Percentiles rank a stretch among this genome's conserved stretches.
phyloP scores from a whole-genome alignment of 164 flowering plant genomes.

The Liquidambar formosana region DNA sequence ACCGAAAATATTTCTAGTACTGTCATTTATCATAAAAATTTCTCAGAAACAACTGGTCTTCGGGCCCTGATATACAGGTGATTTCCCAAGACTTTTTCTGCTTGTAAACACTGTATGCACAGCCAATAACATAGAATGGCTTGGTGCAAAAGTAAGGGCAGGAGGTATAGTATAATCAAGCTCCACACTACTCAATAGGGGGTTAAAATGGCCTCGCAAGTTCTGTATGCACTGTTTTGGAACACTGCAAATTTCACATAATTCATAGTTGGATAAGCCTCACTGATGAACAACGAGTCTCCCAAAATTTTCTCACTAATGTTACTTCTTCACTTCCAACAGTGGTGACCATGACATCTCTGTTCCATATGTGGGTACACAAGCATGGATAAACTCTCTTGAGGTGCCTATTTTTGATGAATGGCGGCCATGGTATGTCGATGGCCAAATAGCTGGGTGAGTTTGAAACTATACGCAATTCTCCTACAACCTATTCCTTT shows the following conservation, averaged over 20 bases:
- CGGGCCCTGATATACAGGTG: constrained; percentile 22
- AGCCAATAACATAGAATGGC: too few species aligned
- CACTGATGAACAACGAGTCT: too few species aligned
- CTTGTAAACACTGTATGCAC: too few species aligned
- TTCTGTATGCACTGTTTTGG: too few species aligned
- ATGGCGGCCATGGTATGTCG: constrained; percentile 35
- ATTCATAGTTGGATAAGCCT: too few species aligned
- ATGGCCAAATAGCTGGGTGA: constrained; percentile 34
- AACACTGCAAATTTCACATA: too few species aligned
- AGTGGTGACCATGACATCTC: constrained; percentile 21
- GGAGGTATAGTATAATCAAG: too few species aligned
- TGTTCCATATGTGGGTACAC: constrained; percentile 10
- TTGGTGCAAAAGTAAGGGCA: too few species aligned
- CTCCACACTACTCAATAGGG: too few species aligned
- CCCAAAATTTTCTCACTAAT: too few species aligned
- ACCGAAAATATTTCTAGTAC: constrained; percentile 5
- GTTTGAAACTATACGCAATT: not conserved
- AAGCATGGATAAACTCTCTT: constrained; percentile 16
- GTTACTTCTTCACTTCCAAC: not conserved
- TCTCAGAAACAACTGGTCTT: constrained; percentile 19
- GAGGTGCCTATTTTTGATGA: constrained; percentile 17
- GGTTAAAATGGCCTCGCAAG: too few species aligned
- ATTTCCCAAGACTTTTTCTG: not conserved
- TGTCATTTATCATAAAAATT: constrained; percentile 14
- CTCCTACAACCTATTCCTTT: too few species aligned